These are phyloP conservation scores for Botrytis porri DNA, from an alignment of 2,329 filamentous ascomycete genomes.

Conservation along the genomic window DNA sequence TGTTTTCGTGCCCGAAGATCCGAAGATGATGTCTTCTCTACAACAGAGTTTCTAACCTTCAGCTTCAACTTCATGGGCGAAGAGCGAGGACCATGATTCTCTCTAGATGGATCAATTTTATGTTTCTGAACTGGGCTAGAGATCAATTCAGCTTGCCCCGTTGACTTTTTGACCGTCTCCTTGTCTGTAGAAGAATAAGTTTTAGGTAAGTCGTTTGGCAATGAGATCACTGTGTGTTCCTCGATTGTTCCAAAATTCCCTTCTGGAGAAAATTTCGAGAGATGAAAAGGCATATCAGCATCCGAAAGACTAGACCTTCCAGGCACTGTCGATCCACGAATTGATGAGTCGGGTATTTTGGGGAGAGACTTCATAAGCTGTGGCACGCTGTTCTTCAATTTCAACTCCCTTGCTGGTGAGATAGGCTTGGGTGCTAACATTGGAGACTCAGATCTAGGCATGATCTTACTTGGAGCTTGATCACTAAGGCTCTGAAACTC, in stretches of 20 bases:
- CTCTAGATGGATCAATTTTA: neutral
- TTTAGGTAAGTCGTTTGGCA: neutral
- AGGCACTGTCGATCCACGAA: slow-evolving; percentile 17
- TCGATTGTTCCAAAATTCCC: neutral
- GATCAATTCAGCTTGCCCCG: neutral
- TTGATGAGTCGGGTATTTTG: slow-evolving; percentile 28
- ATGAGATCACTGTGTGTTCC: neutral
- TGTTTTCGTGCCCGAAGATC: slow-evolving; percentile 28
- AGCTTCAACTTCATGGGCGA: slow-evolving; percentile 30
- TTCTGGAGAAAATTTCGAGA: slow-evolving; percentile 19
- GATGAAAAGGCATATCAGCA: slow-evolving; percentile 20
- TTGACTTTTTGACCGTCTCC: neutral
- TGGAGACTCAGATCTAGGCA: slow-evolving; percentile 32
- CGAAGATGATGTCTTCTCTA: slow-evolving; percentile 24
- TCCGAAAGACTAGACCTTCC: neutral
- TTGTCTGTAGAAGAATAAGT: neutral
- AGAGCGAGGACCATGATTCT: slow-evolving; percentile 7
- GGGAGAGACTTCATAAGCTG: slow-evolving; percentile 39
- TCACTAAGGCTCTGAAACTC: slow-evolving; percentile 27
- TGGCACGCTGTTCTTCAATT: slow-evolving; percentile 38
- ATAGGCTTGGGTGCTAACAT: slow-evolving; percentile 39
- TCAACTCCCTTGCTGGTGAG: slow-evolving; percentile 37
- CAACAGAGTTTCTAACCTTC: slow-evolving; percentile 19
- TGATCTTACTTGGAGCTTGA: slow-evolving; percentile 27
- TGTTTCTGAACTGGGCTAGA: neutral